These are phyloP conservation scores for Cardiospermum halicacabum DNA, from an alignment of 345 rosid genomes.

Conservation along the genomic window DNA sequence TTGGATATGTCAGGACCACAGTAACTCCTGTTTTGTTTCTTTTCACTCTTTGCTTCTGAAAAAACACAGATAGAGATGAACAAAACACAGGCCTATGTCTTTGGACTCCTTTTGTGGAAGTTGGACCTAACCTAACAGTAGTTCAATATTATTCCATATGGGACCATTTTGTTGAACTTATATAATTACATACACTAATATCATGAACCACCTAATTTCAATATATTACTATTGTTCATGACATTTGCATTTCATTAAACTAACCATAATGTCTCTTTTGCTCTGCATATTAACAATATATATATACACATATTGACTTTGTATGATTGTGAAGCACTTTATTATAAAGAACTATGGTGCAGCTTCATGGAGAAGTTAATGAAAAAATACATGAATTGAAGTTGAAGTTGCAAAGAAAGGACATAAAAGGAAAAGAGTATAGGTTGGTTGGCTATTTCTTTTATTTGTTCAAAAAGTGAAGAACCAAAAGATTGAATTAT, in stretches of 20 bases:
- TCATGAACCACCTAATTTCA: neutral
- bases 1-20: slow-evolving; percentile 14
- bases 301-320: too few species aligned
- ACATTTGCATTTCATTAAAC: neutral
- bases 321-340: neutral
- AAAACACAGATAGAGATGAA: neutral
- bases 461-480: slow-evolving; percentile 15
- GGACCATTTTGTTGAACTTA: slow-evolving; percentile 4
- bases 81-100: neutral
- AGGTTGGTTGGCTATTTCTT: slow-evolving; percentile 3
- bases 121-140: slow-evolving; percentile 8
- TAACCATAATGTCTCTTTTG: neutral
- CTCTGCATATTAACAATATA: too few species aligned
- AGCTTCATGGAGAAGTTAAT: neutral
- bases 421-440: neutral
- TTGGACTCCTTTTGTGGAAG: neutral
- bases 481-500: slow-evolving; percentile 23
- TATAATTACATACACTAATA: neutral
- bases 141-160: neutral
- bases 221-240: neutral
- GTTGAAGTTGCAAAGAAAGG: neutral
- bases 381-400: neutral
- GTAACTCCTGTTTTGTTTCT: neutral
- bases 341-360: neutral
- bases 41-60: neutral